Base-by-base conservation (phyloP, 2,329 filamentous ascomycete species). In the Proliferodiscus dingleyae region DNA sequence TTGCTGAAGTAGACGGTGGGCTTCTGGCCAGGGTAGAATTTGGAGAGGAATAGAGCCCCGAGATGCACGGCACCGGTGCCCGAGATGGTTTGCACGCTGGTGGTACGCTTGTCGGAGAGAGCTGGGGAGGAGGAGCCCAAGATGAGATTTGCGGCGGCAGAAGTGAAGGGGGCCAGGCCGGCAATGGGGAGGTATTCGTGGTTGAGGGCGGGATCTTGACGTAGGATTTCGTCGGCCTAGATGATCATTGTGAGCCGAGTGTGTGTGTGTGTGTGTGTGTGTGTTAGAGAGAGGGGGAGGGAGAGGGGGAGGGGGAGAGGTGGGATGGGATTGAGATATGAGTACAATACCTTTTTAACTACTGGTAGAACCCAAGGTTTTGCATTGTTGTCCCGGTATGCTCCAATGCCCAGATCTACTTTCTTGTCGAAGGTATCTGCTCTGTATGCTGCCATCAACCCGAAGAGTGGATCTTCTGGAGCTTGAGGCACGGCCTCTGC, bases 151-250 rank as follows among this genome's bases (percentile, higher is more conserved):
- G 91, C 88, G 19, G 93, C 90, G 64, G 93, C 94, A 58, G 80
- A 77, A 49, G 89, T 96, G 72, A 96, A 94, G 53, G 84, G 77
- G 45, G 83, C 71, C 49, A 97, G 78, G 63, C 93, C 93, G 52
- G 89, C 86, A 66, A 98, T 98, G 49, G 93, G 91, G 49, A 94
- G 88, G 71, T 98, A 98, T 77, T 98, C 93, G 75, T 98, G 91
- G 73, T 98, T 95, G 60, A 95, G 77, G 49, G 87, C 79, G 64
- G 91, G 89, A 69, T 96, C 89, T 65, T 85, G 85, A 68, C 83
- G 86, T 57, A 97, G 80, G 61, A 89, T 81, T 56, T 93, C 85
- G 66, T 97, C 90, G 59, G 93, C 93, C 91, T 97, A 65, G 42
- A 55, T 18, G 11, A 38, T n/a, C 28, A 30, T 30, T 4, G 11